Evolutionary conservation across 805 yeast species (phyloP), one percentile per base, ranked within the genome.

Genomic region (Soucietia sequanensis): DNA sequence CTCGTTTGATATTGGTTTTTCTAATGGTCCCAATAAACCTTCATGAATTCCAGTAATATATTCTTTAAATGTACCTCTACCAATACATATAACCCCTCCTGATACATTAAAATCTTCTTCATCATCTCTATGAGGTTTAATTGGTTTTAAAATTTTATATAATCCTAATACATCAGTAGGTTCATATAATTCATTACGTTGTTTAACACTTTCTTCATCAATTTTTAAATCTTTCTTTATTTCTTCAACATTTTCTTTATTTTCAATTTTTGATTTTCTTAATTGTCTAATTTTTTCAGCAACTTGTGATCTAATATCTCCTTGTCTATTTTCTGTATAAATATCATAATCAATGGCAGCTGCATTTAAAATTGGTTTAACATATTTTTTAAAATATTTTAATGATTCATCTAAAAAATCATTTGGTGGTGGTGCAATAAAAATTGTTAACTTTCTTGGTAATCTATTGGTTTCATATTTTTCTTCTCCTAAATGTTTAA

Each of bases 31-130:
- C 30, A 93, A 61, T 54, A 93, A 71, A 5, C 99, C 99, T 65
- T 93, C 99, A 48, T 93, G 96, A 8, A 93, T 56, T 7, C 99
- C 99, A 28, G 75, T 72, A 34, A 93, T 56, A 55, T 88, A 93
- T 68, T 93, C 99, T 58, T 91, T 91, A 58, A 77, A 93, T 0
- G 97, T 91, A 38, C 99, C 99, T 56, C 99, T 75, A 4, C 99
- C 99, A 17, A 93, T 65, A 55, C 96, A 86, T 14, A 93, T 74
- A 9, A 89, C 82, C 28, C 98, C 99, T 17, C 97, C 97, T 6
- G 81, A 75, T 19, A 69, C 50, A 10, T 55, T 54, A 3, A 77
- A 72, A 21, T 69, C 68, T 2, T 44, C 32, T 4, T 62, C 68
- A 21, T 68, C 58, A 2, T 79, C 68, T 51, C 80, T 81, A 34